Percentiles rank a stretch among this genome's conserved stretches.
Evolutionary conservation across 2,329 filamentous ascomycete species (phyloP).

Genomic region (Aureobasidium sp.): DNA sequence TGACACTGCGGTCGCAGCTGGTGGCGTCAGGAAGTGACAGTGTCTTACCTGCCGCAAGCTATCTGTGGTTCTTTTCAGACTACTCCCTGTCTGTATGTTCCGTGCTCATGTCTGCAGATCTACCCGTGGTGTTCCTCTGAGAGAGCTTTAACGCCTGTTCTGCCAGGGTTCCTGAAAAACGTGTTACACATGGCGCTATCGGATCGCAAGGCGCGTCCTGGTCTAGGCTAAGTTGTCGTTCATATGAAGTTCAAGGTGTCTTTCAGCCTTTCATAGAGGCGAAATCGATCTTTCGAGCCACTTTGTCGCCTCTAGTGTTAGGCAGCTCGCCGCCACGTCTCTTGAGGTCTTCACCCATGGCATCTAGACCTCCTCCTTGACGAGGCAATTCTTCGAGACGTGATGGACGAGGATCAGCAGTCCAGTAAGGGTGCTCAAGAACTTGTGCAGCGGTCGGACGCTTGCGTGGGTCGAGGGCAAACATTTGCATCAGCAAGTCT

Average conservation of each 20-base stretch:
- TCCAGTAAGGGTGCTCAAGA: conserved; percentile 81
- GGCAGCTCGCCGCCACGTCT: conserved; percentile 65
- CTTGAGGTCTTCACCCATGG: conserved; percentile 75
- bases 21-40: neutral
- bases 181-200: neutral
- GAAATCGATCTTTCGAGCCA: conserved; percentile 78
- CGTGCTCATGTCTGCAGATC: neutral
- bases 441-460: conserved; percentile 69
- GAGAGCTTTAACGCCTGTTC: neutral
- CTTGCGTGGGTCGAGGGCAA: conserved; percentile 78
- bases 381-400: conserved; percentile 71
- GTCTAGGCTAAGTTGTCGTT: neutral
- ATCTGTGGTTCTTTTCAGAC: neutral
- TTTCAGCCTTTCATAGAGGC: conserved; percentile 37
- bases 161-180: neutral
- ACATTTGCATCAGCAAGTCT: conserved; percentile 77
- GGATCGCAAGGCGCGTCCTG: neutral
- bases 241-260: neutral
- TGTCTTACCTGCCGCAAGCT: too few species aligned
- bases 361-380: conserved; percentile 64
- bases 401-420: conserved; percentile 71
- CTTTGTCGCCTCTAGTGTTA: conserved; percentile 58
- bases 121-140: neutral
- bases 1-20: neutral
- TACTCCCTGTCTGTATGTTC: neutral